phyloP scores from a whole-genome alignment of 371 early-diverging fungal genomes.

The Ecytonucleospora hepatopenaei region DNA sequence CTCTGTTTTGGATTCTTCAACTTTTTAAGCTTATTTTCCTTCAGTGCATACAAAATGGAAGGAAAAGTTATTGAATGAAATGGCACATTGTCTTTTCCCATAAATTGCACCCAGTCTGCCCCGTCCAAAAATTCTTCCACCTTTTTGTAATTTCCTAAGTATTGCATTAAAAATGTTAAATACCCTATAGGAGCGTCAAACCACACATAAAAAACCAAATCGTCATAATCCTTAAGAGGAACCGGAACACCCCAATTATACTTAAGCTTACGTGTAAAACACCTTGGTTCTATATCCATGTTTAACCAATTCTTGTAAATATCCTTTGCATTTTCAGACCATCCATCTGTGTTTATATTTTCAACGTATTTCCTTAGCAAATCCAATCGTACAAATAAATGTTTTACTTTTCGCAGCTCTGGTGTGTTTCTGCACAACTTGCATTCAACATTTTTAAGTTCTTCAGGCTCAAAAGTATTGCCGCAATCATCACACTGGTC shows the following conservation, averaged over 20 bases:
- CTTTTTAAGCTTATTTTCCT: slow-evolving; percentile 63
- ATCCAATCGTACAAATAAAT: slow-evolving; percentile 78
- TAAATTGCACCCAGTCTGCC: slow-evolving; percentile 84
- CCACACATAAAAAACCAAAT: slow-evolving; percentile 99
- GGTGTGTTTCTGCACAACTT: slow-evolving; percentile 67
- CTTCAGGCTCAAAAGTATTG: slow-evolving; percentile 72
- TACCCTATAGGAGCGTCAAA: slow-evolving; percentile 93
- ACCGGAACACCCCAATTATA: slow-evolving; percentile 88
- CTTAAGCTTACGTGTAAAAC: slow-evolving; percentile 95
- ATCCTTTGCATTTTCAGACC: slow-evolving; percentile 75
- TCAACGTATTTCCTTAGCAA: slow-evolving; percentile 65
- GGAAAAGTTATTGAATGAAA: slow-evolving; percentile 99
- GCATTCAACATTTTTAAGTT: slow-evolving; percentile 75
- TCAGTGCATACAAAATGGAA: slow-evolving; percentile 70
- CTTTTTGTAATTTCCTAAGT: slow-evolving; percentile 9
- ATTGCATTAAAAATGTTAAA: slow-evolving; percentile 47
- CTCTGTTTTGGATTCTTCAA: background rate
- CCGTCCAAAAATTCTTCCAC: slow-evolving; percentile 74
- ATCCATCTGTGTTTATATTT: slow-evolving; percentile 62
- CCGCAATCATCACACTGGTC: slow-evolving; percentile 99
- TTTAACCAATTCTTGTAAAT: slow-evolving; percentile 88
- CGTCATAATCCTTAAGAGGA: slow-evolving; percentile 70
- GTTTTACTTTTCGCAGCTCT: slow-evolving; percentile 65
- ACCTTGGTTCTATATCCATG: slow-evolving; percentile 81
- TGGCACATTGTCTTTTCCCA: slow-evolving; percentile 99